A percentile compares a stretch with the other conserved stretches of the same genome.
Conservation (phyloP, 2,329 filamentous ascomycete species). For the Aspergillus sp. region DNA sequence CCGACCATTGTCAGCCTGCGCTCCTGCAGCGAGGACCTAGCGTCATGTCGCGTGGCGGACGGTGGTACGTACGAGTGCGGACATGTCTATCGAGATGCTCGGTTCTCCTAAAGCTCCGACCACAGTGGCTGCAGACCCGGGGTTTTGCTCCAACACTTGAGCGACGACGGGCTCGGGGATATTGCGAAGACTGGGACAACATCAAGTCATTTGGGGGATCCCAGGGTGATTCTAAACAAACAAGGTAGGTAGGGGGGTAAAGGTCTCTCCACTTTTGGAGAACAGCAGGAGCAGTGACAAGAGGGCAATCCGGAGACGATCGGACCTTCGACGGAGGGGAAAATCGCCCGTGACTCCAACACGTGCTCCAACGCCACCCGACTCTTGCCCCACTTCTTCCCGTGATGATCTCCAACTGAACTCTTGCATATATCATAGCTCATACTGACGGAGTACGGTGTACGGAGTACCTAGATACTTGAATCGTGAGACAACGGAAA, state of each 20-base stretch:
- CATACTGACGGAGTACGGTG: too few species aligned
- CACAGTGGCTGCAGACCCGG: slow-evolving; percentile 34
- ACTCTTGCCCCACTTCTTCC: not conserved
- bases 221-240: slow-evolving; percentile 4
- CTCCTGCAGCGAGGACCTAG: not conserved
- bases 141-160: slow-evolving; percentile 28
- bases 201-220: slow-evolving; percentile 27
- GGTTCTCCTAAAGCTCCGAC: slow-evolving; percentile 34
- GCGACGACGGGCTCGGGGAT: slow-evolving; percentile 22
- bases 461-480: too few species aligned
- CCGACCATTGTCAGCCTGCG: slow-evolving; percentile 10
- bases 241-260: not conserved
- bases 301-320: not conserved
- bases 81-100: slow-evolving; percentile 39
- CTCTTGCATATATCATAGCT: too few species aligned
- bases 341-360: not conserved
- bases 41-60: not conserved
- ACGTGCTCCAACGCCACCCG: not conserved
- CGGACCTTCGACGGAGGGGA: not conserved
- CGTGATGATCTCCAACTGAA: too few species aligned
- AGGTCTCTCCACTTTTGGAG: slow-evolving; percentile 22
- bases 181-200: slow-evolving; percentile 32
- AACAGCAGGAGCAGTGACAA: slow-evolving; percentile 6
- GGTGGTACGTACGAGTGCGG: slow-evolving; percentile 31
- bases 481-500: too few species aligned